These are phyloP conservation scores for Fusarium anguioides DNA, from an alignment of 2,329 filamentous ascomycete species.

Conservation along the genomic window DNA sequence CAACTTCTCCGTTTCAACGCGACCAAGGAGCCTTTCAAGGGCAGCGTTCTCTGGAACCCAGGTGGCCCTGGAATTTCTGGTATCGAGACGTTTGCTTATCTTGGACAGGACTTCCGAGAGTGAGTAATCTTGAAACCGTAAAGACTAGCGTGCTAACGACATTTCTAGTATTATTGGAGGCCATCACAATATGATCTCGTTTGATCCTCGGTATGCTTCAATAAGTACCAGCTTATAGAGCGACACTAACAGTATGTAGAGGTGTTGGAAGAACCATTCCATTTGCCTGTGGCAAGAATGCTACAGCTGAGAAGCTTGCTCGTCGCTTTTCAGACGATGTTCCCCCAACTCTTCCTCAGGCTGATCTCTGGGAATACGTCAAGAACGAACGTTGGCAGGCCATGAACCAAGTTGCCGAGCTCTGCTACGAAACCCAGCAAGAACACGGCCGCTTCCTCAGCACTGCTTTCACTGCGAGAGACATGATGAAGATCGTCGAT, in stretches of 20 bases:
- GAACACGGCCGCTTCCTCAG: constrained; percentile 46
- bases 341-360: constrained; percentile 9
- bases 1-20: constrained; percentile 49
- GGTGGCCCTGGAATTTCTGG: constrained; percentile 49
- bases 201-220: constrained; percentile 37
- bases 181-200: constrained; percentile 30
- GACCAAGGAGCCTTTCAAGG: constrained; percentile 45
- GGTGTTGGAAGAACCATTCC: constrained; percentile 37
- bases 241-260: not conserved
- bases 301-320: not conserved
- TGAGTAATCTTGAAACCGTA: rapidly evolving
- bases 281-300: constrained; percentile 9
- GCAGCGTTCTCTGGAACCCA: constrained; percentile 54
- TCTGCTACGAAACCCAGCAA: constrained; percentile 44
- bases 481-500: constrained; percentile 55
- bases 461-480: constrained; percentile 52
- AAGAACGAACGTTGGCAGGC: constrained; percentile 9
- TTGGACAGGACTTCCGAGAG: constrained; percentile 25
- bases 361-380: constrained; percentile 17
- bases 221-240: rapidly evolving
- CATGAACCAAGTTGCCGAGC: constrained; percentile 3
- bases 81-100: constrained; percentile 19
- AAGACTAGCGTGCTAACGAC: not conserved
- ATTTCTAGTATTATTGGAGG: constrained; percentile 19
- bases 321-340: constrained; percentile 8